Evolutionary conservation across 2,329 filamentous ascomycete genomes (phyloP).

Genomic region (Aspergillus quadrilineatus): DNA sequence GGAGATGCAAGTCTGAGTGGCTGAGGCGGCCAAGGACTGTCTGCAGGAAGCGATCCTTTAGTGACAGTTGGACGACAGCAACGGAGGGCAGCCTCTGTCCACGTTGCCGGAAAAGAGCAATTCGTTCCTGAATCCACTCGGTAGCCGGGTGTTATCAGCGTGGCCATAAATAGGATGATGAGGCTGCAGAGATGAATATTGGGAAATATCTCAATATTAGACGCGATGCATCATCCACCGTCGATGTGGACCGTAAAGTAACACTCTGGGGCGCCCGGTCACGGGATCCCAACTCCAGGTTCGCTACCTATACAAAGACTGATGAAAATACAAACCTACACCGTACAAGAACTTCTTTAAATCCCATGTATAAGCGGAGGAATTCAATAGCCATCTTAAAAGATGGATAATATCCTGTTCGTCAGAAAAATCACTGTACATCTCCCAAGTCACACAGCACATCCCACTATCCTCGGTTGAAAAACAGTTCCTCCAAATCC

Average conservation of each 20-base stretch:
- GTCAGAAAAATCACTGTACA: background rate
- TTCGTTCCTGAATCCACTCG: background rate
- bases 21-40: conserved; percentile 14
- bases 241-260: background rate
- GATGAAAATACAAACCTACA: too few species aligned
- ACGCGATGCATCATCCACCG: too few species aligned
- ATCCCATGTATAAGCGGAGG: too few species aligned
- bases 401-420: background rate
- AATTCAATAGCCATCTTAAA: background rate
- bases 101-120: conserved; percentile 20
- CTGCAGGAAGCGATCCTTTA: conserved; percentile 14
- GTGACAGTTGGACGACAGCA: conserved; percentile 7
- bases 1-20: conserved; percentile 12
- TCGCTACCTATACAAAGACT: too few species aligned
- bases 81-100: conserved; percentile 14
- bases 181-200: conserved; percentile 4
- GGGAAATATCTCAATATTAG: background rate
- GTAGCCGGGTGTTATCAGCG: background rate
- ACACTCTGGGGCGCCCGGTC: background rate
- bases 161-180: conserved; percentile 9
- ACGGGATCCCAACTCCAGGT: background rate
- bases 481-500: background rate
- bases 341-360: too few species aligned
- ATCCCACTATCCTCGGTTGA: background rate
- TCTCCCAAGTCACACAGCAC: background rate